Percentiles rank a stretch among this genome's conserved stretches.
phyloP scores from a whole-genome alignment of 208 protist genomes.

The Trypanosoma platydactyli region DNA sequence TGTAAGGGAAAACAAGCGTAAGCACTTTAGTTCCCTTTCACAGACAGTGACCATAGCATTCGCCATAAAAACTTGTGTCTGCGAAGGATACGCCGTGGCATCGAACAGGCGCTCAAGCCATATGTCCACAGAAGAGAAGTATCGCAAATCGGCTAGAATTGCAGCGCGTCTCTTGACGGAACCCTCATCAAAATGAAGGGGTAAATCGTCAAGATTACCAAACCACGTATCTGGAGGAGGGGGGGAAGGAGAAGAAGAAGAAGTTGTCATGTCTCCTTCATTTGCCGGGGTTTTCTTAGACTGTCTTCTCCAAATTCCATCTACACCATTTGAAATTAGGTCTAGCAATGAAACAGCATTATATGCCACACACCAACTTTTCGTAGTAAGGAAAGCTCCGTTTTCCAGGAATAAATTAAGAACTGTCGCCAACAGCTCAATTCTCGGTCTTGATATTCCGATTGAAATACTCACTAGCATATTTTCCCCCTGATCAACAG shows the following conservation, averaged over 20 bases:
- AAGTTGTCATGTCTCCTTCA: conserved; percentile 25
- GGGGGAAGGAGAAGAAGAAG: not conserved
- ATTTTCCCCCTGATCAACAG: conserved; percentile 23
- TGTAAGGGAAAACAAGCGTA: conserved; percentile 79
- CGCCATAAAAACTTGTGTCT: conserved; percentile 73
- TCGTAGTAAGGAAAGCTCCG: conserved; percentile 59
- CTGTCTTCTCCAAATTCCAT: conserved; percentile 72
- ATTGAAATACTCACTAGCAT: conserved; percentile 41
- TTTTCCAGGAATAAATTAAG: conserved; percentile 68
- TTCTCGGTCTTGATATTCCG: conserved; percentile 46
- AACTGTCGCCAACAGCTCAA: conserved; percentile 61
- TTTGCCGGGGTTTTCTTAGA: conserved; percentile 25
- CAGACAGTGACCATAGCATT: conserved; percentile 71
- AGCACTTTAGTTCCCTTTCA: conserved; percentile 61
- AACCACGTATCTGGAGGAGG: conserved; percentile 67
- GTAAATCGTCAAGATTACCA: conserved; percentile 58
- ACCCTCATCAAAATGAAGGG: conserved; percentile 35
- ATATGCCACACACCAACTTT: conserved; percentile 71
- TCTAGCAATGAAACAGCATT: conserved; percentile 72
- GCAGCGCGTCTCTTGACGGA: conserved; percentile 39
- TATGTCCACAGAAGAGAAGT: conserved; percentile 52
- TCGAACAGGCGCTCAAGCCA: conserved; percentile 88
- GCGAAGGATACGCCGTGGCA: conserved; percentile 60
- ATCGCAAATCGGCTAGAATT: conserved; percentile 51
- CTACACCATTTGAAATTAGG: conserved; percentile 71